Evolutionary conservation across 192 early-diverging fungal species (phyloP), one percentile per base, ranked within the genome.

Genomic region (Coemansia sp.): DNA sequence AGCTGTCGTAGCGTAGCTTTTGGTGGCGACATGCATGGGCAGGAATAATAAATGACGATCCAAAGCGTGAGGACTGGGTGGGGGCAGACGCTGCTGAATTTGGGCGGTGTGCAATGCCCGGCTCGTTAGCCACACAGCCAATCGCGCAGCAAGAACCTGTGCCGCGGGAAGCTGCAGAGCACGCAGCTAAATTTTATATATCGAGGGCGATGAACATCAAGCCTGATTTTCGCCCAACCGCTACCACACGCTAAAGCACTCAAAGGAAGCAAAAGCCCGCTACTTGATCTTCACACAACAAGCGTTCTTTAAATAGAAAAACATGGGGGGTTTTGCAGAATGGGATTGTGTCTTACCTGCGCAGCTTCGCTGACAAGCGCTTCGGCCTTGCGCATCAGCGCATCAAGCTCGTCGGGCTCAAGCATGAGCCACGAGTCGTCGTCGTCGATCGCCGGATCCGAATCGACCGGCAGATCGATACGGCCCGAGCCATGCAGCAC

Each of bases 391-490:
- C 70, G 69, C 81, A 83, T 83, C 66, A 75, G 51, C 14, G 66
- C 66, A 39, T 83, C 81, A 22, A 83, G 73, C 51, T 78, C 72
- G 53, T 74, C 72, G 2, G 75, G 68, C 52, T 72, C 55, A 39
- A 83, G 67, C 39, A 70, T 67, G 28, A 83, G 72, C 81, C 81
- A 83, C 36, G 81, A 83, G 45, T 83, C 81, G 37, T 83, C 81
- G 2, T 81, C 79, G 48, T 83, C 75, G 51, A 58, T 62, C 59
- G 45, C 61, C 35, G 14, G 35, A 36, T 43, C 37, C 61, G 45
- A 65, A 22, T 56, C 54, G 32, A 5, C 12, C 39, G 39, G 22
- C 60, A 45, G 20, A 39, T 61, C 60, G 48, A 35, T 28, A 35
- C 48, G 43, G 35, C 14, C 34, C 45, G 17, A 28, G 8, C 43